Evolutionary conservation across 1,284 basidiomycete genomes (phyloP), one percentile per base, ranked within the genome.

Genomic region (Phlebopus sp.): DNA sequence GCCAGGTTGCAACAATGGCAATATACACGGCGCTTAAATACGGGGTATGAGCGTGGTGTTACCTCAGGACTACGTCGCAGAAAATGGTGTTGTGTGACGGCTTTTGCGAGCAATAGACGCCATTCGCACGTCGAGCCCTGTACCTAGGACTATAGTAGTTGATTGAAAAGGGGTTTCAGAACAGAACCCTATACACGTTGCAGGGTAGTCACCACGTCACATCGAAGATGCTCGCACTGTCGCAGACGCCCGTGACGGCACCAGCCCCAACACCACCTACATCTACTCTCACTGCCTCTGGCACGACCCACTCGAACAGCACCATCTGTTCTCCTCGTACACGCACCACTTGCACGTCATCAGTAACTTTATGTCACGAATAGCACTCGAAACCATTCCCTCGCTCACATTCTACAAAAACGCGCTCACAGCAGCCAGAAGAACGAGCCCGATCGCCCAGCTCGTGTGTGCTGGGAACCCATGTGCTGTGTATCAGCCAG

Each of bases 351-450:
- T n/a, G n/a, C n/a, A n/a, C n/a, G n/a, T n/a, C n/a, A n/a, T n/a
- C n/a, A n/a, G n/a, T n/a, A n/a, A n/a, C n/a, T n/a, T n/a, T n/a
- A 87, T 86, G 84, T 80, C 85, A 52, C 79, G 80, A 46, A 69
- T 90, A 45, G 73, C 82, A 44, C 80, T 94, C 37, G 76, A 79
- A 6, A 75, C 72, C 47, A 87, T 96, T 55, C 74, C 76, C 1
- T 77, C 91, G 2, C 72, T 96, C 45, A 93, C 89, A 0, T 90
- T 97, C 63, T 89, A 92, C 71, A 76, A 83, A 38, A 81, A 78
- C 54, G 67, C 73, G 32, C 54, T 74, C n/a, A 93, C 93, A 1
- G 67, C 73, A 6, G 75, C 81, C 7, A 78, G 88, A 25, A 77
- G 93, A 47, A 81, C 79, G 1, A 63, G 69, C 3, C 77, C 91